Conservation (phyloP, 2,329 filamentous ascomycete species). For the Plectosphaerella plurivora region DNA sequence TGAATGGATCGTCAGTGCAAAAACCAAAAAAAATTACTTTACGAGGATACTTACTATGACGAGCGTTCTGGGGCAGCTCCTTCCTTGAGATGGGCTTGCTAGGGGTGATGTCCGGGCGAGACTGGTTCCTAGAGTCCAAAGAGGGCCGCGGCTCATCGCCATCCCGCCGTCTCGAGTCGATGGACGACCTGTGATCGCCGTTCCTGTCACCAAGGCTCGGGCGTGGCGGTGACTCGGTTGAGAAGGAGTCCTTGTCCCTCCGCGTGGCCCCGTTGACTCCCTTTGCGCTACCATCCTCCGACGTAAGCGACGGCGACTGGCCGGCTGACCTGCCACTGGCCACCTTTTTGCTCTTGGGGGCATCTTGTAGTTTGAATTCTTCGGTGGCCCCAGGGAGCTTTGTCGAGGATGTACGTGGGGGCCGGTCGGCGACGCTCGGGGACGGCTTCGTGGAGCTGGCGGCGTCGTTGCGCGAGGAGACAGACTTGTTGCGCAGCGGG, state of each 20-base stretch:
- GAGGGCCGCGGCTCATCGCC: slow-evolving; percentile 43
- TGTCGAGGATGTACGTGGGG: slow-evolving; percentile 22
- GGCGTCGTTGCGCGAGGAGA: slow-evolving; percentile 28
- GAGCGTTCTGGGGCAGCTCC: slow-evolving; percentile 46
- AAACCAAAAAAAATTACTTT: slow-evolving; percentile 11
- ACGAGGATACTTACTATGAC: slow-evolving; percentile 34
- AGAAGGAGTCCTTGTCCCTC: slow-evolving; percentile 27
- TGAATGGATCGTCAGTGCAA: slow-evolving; percentile 13
- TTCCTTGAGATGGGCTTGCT: slow-evolving; percentile 58
- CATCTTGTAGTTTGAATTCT: slow-evolving; percentile 77
- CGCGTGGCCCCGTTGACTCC: slow-evolving; percentile 29
- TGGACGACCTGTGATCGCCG: slow-evolving; percentile 48
- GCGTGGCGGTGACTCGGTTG: slow-evolving; percentile 27
- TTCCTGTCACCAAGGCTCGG: slow-evolving; percentile 27
- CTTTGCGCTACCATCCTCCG: slow-evolving; percentile 30
- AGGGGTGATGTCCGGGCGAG: slow-evolving; percentile 30
- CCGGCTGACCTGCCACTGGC: slow-evolving; percentile 38
- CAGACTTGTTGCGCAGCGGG: slow-evolving; percentile 43
- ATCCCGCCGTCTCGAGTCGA: slow-evolving; percentile 54
- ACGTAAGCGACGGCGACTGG: slow-evolving; percentile 26
- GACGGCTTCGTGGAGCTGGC: slow-evolving; percentile 16
- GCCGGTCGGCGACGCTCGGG: slow-evolving; percentile 31
- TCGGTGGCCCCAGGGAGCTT: slow-evolving; percentile 36
- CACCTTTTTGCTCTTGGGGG: slow-evolving; percentile 59
- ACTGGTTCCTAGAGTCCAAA: slow-evolving; percentile 36